Base-by-base conservation (phyloP, 345 rosid species). In the Eutrema heterophyllum region DNA sequence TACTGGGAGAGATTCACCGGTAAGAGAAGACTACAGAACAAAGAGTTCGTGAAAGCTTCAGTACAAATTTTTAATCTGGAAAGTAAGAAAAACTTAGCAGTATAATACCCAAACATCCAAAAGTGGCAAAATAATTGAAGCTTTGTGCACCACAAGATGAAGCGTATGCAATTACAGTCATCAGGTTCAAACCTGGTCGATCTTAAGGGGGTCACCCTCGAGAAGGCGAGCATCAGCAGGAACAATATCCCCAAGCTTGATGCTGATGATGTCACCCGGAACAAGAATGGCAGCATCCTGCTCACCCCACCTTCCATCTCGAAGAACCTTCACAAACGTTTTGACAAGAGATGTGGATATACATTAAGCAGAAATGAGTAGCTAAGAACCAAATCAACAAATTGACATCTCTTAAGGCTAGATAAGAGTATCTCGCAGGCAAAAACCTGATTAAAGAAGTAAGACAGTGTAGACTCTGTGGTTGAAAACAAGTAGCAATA, bases 151-250 rank as follows among this genome's bases (percentile, higher is more conserved):
- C 58, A 40, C 4, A 16, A 26, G 24, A 64, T 30, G 30, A 40
- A 39, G 16, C 1, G 1, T 44, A 35, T 43, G 54, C n/a, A 39
- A 58, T 44, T 24, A 18, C 9, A 38, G 14, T 38, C 51, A 36
- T 70, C 43, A 46, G 2, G 38, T 18, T 64, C 44, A 59, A 51
- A 89, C 97, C 95, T 95, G 99, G 61, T 95, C 99, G 39, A 92
- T 95, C 79, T 95, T 95, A 54, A 95, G 86, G 0, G 99, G 97
- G 74, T 92, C 99, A 1, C 97, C 99, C 64, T 92, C 99, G 13
- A 95, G 92, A 57, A 92, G 85, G 51, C 99, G 93, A 71, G 97
- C 93, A 85, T 95, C 99, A 50, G 99, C 99, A 38, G 99, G 99
- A 74, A 95, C 72, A 45, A 95, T 95, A 79, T 95, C 99, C 30